phyloP scores from a whole-genome alignment of 495 filamentous ascomycete species.

The Bryoglossum gracile region DNA sequence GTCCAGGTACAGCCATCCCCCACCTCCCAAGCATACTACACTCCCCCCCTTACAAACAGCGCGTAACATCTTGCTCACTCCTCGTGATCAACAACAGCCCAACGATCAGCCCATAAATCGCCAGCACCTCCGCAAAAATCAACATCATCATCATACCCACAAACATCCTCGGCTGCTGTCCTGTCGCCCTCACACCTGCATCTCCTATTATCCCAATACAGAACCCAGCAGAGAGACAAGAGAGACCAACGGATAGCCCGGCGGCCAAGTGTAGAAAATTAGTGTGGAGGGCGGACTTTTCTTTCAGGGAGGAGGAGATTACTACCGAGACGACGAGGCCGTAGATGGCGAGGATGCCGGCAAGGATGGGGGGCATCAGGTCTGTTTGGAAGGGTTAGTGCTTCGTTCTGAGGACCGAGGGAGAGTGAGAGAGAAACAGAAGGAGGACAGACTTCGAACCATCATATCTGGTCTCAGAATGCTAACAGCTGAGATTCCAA shows the following conservation, averaged over 20 bases:
- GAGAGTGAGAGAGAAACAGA: not conserved
- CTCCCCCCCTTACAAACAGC: not conserved
- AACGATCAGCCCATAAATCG: conserved; percentile 19
- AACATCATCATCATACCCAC: conserved; percentile 93
- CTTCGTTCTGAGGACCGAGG: not conserved
- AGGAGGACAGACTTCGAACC: conserved; percentile 54
- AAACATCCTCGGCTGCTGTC: conserved; percentile 82
- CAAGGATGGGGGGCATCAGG: conserved; percentile 62
- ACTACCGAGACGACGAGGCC: conserved; percentile 42
- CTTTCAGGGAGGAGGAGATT: conserved; percentile 35
- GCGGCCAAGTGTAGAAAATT: conserved; percentile 41
- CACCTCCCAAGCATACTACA: no score
- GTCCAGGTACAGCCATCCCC: no score
- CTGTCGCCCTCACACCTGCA: conserved; percentile 76
- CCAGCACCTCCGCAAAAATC: conserved; percentile 85
- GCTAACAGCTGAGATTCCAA: conserved; percentile 67
- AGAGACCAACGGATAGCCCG: conserved; percentile 40
- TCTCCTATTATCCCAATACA: conserved; percentile 90
- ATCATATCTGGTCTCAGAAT: conserved; percentile 63
- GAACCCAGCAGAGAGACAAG: conserved; percentile 76
- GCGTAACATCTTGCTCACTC: not conserved
- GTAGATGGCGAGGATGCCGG: conserved; percentile 67
- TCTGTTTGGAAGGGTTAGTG: conserved; percentile 36
- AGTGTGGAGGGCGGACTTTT: conserved; percentile 40
- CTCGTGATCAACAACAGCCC: conserved; percentile 10